A percentile compares a stretch with the other conserved stretches of the same genome.
Conservation (phyloP, 2,329 filamentous ascomycete genomes). For the Penicillium sp. region DNA sequence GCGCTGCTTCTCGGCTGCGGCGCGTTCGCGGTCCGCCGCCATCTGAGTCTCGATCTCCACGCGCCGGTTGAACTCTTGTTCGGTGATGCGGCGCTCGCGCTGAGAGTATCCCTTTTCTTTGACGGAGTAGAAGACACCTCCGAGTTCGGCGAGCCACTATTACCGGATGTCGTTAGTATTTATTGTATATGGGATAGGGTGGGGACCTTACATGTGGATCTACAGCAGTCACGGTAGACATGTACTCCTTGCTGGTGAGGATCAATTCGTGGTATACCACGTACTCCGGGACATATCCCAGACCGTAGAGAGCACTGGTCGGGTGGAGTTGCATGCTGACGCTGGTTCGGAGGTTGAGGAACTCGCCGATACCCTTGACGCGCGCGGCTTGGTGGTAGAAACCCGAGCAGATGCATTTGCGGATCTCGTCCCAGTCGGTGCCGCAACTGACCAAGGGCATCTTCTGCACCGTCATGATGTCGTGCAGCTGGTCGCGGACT, state of each 20-base stretch:
- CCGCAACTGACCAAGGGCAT: constrained; percentile 81
- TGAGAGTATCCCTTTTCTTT: constrained; percentile 95
- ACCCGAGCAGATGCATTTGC: constrained; percentile 91
- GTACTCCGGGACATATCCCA: constrained; percentile 90
- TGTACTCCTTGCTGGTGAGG: constrained; percentile 92
- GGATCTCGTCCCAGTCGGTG: constrained; percentile 91
- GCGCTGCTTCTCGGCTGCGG: constrained; percentile 33
- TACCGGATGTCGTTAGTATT: not conserved
- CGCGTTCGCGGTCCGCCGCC: constrained; percentile 66
- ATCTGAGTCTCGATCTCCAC: constrained; percentile 92
- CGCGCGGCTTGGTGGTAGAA: constrained; percentile 98
- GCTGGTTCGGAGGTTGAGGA: constrained; percentile 89
- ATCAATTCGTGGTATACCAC: constrained; percentile 98
- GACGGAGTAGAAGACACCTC: constrained; percentile 92
- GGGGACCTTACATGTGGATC: constrained; percentile 67
- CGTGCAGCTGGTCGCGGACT: constrained; percentile 82
- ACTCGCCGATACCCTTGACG: constrained; percentile 92
- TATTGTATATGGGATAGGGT: not conserved
- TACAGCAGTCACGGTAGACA: constrained; percentile 90
- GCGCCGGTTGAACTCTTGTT: constrained; percentile 82
- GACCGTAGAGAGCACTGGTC: constrained; percentile 82
- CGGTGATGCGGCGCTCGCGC: constrained; percentile 73
- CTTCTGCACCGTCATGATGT: constrained; percentile 90
- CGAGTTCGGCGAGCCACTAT: constrained; percentile 83
- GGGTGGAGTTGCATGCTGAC: constrained; percentile 91